These are phyloP conservation scores for Guyanaporus albipodus DNA, from an alignment of 768 basidiomycete genomes.

Conservation along the genomic window DNA sequence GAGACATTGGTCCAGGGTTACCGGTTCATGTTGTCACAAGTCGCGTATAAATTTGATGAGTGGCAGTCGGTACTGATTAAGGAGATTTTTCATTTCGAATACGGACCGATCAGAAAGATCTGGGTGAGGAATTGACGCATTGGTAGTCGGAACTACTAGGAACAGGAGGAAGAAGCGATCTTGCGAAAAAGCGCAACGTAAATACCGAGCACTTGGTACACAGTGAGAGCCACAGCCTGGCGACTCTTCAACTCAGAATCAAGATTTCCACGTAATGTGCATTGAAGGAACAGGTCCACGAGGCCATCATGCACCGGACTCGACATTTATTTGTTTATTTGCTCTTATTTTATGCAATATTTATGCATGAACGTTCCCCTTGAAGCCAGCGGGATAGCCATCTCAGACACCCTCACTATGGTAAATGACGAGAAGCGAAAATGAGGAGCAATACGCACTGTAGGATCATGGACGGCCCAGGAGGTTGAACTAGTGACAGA, in stretches of 20 bases:
- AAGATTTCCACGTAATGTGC: conserved; percentile 15
- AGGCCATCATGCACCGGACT: background rate
- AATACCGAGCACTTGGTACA: background rate
- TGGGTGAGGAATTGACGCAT: background rate
- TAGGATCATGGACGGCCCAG: conserved; percentile 35
- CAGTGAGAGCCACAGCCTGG: background rate
- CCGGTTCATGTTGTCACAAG: background rate
- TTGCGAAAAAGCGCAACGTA: conserved; percentile 2
- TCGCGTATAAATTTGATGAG: background rate
- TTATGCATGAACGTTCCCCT: too few relatives aligned
- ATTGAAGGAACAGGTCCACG: background rate
- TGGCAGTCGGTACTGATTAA: conserved; percentile 6
- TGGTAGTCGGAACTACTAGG: conserved; percentile 4
- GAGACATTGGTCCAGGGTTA: background rate
- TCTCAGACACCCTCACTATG: conserved; percentile 29
- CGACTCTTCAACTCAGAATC: conserved; percentile 1
- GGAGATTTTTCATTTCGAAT: conserved; percentile 14
- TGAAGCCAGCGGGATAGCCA: conserved; percentile 38
- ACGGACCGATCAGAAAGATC: conserved; percentile 14
- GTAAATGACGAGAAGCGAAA: conserved; percentile 20
- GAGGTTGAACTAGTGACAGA: conserved; percentile 24
- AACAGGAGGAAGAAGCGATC: background rate
- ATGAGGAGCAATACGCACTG: conserved; percentile 31
- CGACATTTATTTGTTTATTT: too few relatives aligned
- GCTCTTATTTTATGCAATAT: too few relatives aligned